A percentile compares a stretch with the other conserved stretches of the same genome.
Conservation (phyloP, 2,329 filamentous ascomycete species). For the Hymenoscyphus scutula region DNA sequence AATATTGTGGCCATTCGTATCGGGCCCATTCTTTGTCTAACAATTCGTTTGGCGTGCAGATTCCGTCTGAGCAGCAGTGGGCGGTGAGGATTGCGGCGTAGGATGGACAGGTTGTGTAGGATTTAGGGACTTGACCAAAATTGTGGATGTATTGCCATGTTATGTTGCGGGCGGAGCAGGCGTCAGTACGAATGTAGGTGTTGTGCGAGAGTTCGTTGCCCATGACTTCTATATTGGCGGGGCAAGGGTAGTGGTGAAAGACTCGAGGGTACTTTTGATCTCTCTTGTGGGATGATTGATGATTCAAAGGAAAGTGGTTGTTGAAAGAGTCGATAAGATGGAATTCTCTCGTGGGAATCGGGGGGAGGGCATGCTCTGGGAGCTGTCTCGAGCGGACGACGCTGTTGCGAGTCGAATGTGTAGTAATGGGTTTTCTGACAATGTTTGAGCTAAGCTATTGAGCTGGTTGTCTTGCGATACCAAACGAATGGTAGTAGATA, state of each 20-base stretch:
- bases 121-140: slow-evolving; percentile 9
- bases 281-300: too few relatives aligned
- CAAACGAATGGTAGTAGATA: neutral
- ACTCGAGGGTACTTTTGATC: neutral
- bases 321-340: too few relatives aligned
- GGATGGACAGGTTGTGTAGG: slow-evolving; percentile 10
- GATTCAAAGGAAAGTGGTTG: too few relatives aligned
- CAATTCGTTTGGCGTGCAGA: slow-evolving; percentile 9
- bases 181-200: slow-evolving; percentile 6
- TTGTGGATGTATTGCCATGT: slow-evolving; percentile 20
- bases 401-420: too few relatives aligned
- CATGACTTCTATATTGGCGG: neutral
- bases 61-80: slow-evolving; percentile 14
- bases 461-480: neutral
- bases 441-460: neutral
- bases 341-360: too few relatives aligned
- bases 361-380: neutral
- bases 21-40: slow-evolving; percentile 10
- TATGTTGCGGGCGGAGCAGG: slow-evolving; percentile 20
- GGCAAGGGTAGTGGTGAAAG: neutral
- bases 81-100: slow-evolving; percentile 7
- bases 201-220: slow-evolving; percentile 4
- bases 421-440: neutral
- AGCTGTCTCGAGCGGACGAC: too few relatives aligned
- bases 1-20: neutral